phyloP scores from a whole-genome alignment of 2,329 filamentous ascomycete species.

The Talaromyces funiculosus region DNA sequence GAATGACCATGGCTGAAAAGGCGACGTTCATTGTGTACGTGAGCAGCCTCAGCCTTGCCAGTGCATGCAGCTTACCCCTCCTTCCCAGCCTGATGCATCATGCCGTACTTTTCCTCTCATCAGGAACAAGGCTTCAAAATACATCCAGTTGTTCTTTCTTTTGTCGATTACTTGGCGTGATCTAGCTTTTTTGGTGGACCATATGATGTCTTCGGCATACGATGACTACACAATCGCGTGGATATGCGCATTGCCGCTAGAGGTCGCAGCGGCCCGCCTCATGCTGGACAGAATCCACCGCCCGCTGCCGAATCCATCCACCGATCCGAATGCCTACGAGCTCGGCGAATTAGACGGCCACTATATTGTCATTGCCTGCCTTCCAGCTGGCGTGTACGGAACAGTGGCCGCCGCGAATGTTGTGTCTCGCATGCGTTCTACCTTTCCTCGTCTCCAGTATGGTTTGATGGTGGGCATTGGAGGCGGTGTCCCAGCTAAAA shows the following conservation, averaged over 20 bases:
- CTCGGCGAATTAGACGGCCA: conserved; percentile 18
- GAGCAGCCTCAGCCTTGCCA: neutral
- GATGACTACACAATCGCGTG: neutral
- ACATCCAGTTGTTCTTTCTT: too few relatives aligned
- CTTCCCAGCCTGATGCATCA: neutral
- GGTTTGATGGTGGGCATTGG: conserved; percentile 13
- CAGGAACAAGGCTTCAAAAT: neutral
- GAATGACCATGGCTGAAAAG: neutral
- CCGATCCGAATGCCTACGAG: conserved; percentile 15
- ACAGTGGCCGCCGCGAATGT: conserved; percentile 16
- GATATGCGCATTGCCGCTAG: conserved; percentile 10
- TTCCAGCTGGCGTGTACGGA: conserved; percentile 13
- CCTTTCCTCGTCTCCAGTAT: conserved; percentile 18
- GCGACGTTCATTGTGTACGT: neutral
- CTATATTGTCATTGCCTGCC: conserved; percentile 18
- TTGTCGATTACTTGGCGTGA: neutral
- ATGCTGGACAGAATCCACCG: conserved; percentile 15
- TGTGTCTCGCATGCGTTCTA: conserved; percentile 16
- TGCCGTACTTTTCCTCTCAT: neutral
- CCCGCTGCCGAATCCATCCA: neutral
- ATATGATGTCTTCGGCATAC: neutral
- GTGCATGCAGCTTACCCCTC: neutral
- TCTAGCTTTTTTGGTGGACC: neutral
- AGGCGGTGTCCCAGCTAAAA: conserved; percentile 16
- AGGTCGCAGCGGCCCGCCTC: conserved; percentile 15